Evolutionary conservation across 306 rosid species (phyloP), one percentile per base, ranked within the genome.

Genomic region (Begonia loranthoides): DNA sequence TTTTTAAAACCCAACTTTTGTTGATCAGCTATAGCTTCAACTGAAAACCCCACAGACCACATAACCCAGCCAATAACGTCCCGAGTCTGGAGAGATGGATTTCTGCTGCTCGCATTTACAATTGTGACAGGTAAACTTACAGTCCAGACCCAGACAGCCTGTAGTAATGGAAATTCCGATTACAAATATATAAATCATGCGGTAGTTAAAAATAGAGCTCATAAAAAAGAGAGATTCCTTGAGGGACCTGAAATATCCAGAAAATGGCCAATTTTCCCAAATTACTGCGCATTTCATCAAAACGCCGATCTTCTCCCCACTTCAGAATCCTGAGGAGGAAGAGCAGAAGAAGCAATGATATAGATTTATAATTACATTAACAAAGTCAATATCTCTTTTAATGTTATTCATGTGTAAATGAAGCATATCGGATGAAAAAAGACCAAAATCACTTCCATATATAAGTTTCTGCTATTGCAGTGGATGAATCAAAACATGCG

Each of bases 101-200:
- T 76, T 58, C 73, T 66, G 74, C 62, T 57, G 61, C 84, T 83
- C 46, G 96, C 80, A 76, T 90, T 90, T 46, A 83, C 93, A 44
- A 90, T 55, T 1, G 96, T 90, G 43, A 86, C 80, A 16, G 96
- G 99, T 65, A 86, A 83, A 68, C 96, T 86, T 66, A 90, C 99
- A 19, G 88, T 41, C 96, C 99, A 90, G 49, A 90, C 96, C 99
- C 99, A 90, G 52, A 80, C 81, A 62, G 96, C 96, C 99, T 90
- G 79, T 54, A 76, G 50, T 12, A 13, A 60, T 50, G 17, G 8
- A 48, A 48, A 48, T 10, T 48, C 3, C 4, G 8, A 4, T 48
- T 13, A 16, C 10, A 6, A 48, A 4, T 48, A 9, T 9, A 14
- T 15, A 51, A 57, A 46, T 21, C 52, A 41, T 43, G 12, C 11